Evolutionary conservation across 2,329 filamentous ascomycete genomes (phyloP).

Genomic region (Sporothrix pseudoabietina): DNA sequence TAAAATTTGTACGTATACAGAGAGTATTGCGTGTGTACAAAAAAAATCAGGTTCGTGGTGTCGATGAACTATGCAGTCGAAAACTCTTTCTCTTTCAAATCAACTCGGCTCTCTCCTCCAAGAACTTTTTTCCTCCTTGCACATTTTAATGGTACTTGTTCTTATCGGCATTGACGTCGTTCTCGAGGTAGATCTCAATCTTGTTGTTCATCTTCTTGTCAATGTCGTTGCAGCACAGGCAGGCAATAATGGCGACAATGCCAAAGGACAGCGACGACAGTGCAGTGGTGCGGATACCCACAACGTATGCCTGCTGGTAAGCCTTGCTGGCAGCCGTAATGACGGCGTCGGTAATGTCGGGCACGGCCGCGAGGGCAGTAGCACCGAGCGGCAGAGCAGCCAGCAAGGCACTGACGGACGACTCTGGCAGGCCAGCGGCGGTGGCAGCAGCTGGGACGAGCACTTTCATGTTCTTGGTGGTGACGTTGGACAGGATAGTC

Average conservation of each 20-base stretch:
- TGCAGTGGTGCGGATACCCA: slow-evolving; percentile 39
- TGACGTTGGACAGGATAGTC: slow-evolving; percentile 46
- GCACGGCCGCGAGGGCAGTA: slow-evolving; percentile 36
- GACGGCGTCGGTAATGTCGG: slow-evolving; percentile 38
- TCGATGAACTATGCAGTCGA: slow-evolving; percentile 1
- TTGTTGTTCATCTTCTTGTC: slow-evolving; percentile 44
- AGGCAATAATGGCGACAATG: slow-evolving; percentile 41
- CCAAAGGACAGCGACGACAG: slow-evolving; percentile 41
- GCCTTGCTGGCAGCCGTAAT: slow-evolving; percentile 39
- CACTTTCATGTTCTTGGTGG: slow-evolving; percentile 39
- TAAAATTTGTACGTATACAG: background rate
- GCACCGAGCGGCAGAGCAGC: slow-evolving; percentile 38
- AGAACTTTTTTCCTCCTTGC: background rate
- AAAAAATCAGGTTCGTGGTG: background rate
- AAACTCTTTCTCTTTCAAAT: background rate
- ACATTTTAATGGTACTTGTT: slow-evolving; percentile 35
- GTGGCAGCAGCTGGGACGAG: slow-evolving; percentile 43
- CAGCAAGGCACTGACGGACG: slow-evolving; percentile 40
- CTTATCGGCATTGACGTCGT: slow-evolving; percentile 41
- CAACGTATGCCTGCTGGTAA: slow-evolving; percentile 41
- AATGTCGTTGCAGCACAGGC: slow-evolving; percentile 42
- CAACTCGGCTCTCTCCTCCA: background rate
- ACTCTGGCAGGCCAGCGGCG: slow-evolving; percentile 42
- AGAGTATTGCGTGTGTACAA: background rate
- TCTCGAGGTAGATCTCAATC: slow-evolving; percentile 44